Evolutionary conservation across 306 rosid genomes (phyloP).

Genomic region (Dryas octopetala): DNA sequence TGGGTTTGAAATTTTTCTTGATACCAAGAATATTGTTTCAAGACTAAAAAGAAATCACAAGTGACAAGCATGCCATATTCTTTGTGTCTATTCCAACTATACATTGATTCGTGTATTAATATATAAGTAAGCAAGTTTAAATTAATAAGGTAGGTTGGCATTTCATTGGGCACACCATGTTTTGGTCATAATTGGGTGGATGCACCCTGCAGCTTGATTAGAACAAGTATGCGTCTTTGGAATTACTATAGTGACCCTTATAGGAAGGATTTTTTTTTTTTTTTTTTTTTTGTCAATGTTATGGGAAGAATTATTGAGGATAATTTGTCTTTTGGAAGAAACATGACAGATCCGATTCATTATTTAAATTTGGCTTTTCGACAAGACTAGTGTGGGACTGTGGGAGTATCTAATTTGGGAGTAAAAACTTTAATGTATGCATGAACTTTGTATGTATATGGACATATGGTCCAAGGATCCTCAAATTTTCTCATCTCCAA

Average conservation of each 20-base stretch:
- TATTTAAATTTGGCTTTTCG: background rate
- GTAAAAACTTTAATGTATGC: background rate
- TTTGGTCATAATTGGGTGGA: constrained; percentile 14
- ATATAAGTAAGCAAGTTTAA: background rate
- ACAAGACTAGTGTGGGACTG: background rate
- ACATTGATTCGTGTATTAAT: background rate
- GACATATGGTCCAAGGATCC: background rate
- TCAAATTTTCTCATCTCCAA: too few relatives aligned
- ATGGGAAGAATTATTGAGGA: background rate
- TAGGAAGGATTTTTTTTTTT: background rate
- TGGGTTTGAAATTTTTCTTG: background rate
- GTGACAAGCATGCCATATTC: constrained; percentile 19
- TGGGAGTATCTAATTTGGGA: background rate
- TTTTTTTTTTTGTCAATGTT: background rate
- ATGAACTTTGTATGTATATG: too few relatives aligned
- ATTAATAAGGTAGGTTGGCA: background rate
- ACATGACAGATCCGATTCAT: constrained; percentile 12
- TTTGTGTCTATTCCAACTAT: background rate
- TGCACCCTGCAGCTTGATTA: constrained; percentile 1
- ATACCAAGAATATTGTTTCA: background rate
- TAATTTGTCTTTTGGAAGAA: background rate
- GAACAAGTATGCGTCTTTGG: background rate
- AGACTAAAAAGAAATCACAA: background rate
- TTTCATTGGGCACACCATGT: background rate
- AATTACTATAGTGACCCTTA: background rate